These are phyloP conservation scores for Cladorrhinum sp. DNA, from an alignment of 2,329 filamentous ascomycete genomes.

Conservation along the genomic window DNA sequence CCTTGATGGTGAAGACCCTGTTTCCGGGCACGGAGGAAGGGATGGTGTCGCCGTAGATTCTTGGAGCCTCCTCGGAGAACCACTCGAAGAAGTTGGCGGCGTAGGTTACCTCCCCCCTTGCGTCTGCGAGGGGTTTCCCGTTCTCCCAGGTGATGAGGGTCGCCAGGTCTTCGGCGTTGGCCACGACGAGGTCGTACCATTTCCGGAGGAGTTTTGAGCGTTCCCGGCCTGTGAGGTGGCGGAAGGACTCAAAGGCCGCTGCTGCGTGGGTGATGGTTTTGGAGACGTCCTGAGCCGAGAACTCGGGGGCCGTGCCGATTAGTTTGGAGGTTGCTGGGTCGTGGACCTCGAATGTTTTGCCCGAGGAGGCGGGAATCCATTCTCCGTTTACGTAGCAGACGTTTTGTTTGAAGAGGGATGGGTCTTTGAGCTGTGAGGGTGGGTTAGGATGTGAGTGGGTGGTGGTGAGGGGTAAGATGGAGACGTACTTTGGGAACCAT, in stretches of 20 bases:
- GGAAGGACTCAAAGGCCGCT: constrained; percentile 69
- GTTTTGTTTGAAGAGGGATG: constrained; percentile 78
- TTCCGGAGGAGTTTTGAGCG: constrained; percentile 69
- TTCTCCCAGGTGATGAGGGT: constrained; percentile 88
- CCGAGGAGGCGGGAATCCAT: constrained; percentile 82
- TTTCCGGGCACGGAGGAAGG: constrained; percentile 67
- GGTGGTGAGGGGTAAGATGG: neutral
- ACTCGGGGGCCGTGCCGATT: constrained; percentile 84
- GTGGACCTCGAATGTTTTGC: constrained; percentile 85
- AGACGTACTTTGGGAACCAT: constrained; percentile 44
- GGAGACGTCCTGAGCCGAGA: constrained; percentile 72
- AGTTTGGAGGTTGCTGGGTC: constrained; percentile 79
- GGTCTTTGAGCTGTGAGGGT: constrained; percentile 64
- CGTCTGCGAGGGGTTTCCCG: constrained; percentile 76
- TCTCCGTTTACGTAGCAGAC: constrained; percentile 85
- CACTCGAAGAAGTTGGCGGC: constrained; percentile 75
- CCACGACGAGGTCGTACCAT: constrained; percentile 78
- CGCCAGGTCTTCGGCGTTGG: constrained; percentile 76
- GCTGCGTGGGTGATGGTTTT: constrained; percentile 80
- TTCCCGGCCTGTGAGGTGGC: constrained; percentile 69
- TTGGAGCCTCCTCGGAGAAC: constrained; percentile 76
- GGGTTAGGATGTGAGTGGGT: neutral
- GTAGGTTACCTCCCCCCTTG: constrained; percentile 68
- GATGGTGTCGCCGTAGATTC: constrained; percentile 72
- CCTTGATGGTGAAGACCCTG: constrained; percentile 73